Percentiles rank a stretch among this genome's conserved stretches.
Evolutionary conservation across 768 basidiomycete genomes (phyloP).

Genomic region (Hirschioporus abietinus): DNA sequence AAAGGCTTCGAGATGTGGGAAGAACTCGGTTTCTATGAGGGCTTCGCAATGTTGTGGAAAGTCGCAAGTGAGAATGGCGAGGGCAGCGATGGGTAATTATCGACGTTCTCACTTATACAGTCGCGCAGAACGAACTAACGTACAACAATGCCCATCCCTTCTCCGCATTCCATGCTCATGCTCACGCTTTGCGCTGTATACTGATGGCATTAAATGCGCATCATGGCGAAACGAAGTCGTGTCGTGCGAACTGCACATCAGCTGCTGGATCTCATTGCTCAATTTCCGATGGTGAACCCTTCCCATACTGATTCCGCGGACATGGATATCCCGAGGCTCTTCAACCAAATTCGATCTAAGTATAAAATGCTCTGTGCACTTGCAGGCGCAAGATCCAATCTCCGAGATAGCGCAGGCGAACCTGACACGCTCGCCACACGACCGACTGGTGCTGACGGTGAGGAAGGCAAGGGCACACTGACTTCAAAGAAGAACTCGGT

Average conservation of each 20-base stretch:
- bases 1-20: slow-evolving; percentile 98
- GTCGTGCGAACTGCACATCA: slow-evolving; percentile 56
- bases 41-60: slow-evolving; percentile 72
- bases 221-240: slow-evolving; percentile 35
- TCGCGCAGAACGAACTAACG: background rate
- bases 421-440: background rate
- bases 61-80: slow-evolving; percentile 19
- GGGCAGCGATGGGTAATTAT: slow-evolving; percentile 3
- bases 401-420: slow-evolving; percentile 20
- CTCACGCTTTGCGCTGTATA: background rate
- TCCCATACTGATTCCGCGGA: slow-evolving; percentile 38
- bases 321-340: slow-evolving; percentile 68
- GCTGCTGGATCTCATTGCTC: slow-evolving; percentile 63
- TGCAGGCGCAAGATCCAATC: slow-evolving; percentile 58
- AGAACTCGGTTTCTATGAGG: slow-evolving; percentile 91
- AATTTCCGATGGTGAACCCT: slow-evolving; percentile 79
- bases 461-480: background rate
- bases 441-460: background rate
- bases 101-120: slow-evolving; percentile 8
- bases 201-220: background rate
- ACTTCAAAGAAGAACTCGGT: background rate
- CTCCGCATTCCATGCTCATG: background rate
- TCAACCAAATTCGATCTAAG: slow-evolving; percentile 80
- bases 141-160: background rate
- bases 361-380: slow-evolving; percentile 84